Percentiles rank a stretch among this genome's conserved stretches.
These are phyloP conservation scores for Moniliella sp. DNA, from an alignment of 1,284 basidiomycete genomes.

Conservation along the genomic window DNA sequence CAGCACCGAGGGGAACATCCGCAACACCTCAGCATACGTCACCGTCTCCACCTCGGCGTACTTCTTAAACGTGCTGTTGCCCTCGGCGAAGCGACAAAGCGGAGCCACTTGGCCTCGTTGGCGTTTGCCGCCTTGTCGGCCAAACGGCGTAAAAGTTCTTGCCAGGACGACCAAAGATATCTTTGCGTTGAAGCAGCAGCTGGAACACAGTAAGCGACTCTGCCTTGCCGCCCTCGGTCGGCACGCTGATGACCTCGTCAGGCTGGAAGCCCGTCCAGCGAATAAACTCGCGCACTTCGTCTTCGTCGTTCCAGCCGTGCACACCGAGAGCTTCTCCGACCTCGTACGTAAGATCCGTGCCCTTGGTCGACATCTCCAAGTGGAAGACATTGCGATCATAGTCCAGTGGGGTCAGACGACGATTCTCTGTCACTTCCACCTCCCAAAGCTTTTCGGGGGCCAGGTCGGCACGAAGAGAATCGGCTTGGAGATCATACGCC, in stretches of 20 bases:
- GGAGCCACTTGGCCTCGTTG: conserved; percentile 58
- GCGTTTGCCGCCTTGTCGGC: conserved; percentile 52
- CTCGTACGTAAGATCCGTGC: conserved; percentile 78
- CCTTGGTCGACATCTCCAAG: conserved; percentile 75
- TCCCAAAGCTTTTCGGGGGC: conserved; percentile 67
- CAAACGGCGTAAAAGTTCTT: conserved; percentile 86
- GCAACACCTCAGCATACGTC: conserved; percentile 70
- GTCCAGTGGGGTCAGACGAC: conserved; percentile 71
- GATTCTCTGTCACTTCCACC: conserved; percentile 78
- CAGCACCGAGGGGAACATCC: conserved; percentile 54
- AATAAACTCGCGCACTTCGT: conserved; percentile 73
- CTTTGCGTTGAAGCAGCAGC: conserved; percentile 80
- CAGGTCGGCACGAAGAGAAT: conserved; percentile 49
- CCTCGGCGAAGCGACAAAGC: conserved; percentile 88
- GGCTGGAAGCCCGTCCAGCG: conserved; percentile 72
- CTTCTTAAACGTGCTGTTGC: conserved; percentile 78
- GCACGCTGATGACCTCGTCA: conserved; percentile 58
- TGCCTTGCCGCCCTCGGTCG: conserved; percentile 34
- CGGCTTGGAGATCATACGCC: conserved; percentile 20
- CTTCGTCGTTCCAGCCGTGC: conserved; percentile 87
- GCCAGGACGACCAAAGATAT: conserved; percentile 81
- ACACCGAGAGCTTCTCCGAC: conserved; percentile 91
- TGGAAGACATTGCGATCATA: conserved; percentile 99
- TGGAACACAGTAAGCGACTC: conserved; percentile 83
- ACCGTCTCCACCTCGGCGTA: conserved; percentile 81